Evolutionary conservation across 164 flowering plant species (phyloP).

Genomic region (Umbellularia californica): DNA sequence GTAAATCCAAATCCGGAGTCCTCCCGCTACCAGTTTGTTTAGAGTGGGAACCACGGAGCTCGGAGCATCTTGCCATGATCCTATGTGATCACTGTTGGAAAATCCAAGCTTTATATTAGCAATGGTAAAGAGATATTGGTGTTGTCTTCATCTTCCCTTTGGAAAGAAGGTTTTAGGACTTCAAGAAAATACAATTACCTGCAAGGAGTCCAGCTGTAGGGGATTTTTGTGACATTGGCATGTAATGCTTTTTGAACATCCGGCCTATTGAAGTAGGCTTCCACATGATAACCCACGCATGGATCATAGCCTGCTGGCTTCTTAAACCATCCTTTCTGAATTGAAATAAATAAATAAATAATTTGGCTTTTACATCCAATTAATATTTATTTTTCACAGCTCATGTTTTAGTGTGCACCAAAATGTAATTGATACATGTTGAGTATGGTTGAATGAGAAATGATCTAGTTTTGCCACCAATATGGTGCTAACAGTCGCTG

Average conservation of each 20-base stretch:
- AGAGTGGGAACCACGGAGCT: slow-evolving; percentile 6
- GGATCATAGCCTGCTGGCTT: slow-evolving; percentile 13
- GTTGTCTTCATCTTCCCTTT: no score
- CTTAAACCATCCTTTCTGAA: slow-evolving; percentile 4
- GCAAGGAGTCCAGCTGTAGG: slow-evolving; percentile 71
- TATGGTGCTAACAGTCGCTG: no score
- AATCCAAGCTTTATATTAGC: not conserved
- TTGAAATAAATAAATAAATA: not conserved
- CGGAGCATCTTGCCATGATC: not conserved
- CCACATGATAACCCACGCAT: slow-evolving; percentile 37
- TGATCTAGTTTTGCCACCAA: no score
- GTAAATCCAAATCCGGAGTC: slow-evolving; percentile 15
- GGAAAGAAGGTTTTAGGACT: no score
- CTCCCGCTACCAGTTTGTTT: slow-evolving; percentile 11
- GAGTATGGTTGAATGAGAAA: no score
- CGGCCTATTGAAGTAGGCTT: slow-evolving; percentile 54
- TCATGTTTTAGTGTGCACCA: no score
- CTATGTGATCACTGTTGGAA: not conserved
- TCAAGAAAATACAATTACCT: slow-evolving; percentile 31
- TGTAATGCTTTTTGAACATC: slow-evolving; percentile 84
- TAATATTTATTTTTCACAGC: no score
- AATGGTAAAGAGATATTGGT: not conserved
- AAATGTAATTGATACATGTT: no score
- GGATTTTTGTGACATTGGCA: slow-evolving; percentile 67
- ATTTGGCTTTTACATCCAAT: no score